Evolutionary conservation across 805 yeast genomes (phyloP), one percentile per base, ranked within the genome.

Genomic region (Diddensiella caesifluorescens): DNA sequence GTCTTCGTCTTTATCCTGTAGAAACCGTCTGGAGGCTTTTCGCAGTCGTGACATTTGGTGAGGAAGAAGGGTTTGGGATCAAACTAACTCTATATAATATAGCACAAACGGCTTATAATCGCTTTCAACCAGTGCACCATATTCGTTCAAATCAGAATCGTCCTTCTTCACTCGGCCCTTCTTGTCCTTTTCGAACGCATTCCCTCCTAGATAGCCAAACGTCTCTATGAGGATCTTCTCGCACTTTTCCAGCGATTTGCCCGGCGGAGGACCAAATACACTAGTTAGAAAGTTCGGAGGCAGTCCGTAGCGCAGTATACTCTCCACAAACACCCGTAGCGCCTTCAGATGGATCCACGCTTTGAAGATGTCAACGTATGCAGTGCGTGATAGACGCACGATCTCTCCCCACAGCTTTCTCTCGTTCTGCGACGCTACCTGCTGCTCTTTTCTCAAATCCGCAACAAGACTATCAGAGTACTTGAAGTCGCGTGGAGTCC

Each of bases 81-180:
- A 29, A 29, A 29, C 32, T 29, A 76, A 51, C 45, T 65, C 71
- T 32, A 77, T 64, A 38, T 74, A 74, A 62, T 86, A 90, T 52
- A 92, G 65, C 40, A 90, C 98, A 67, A 92, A 92, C 39, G 97
- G 97, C 66, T 90, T 95, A 62, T 90, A 90, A 45, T 90, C 97
- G 22, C 90, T 79, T 64, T 92, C 98, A 38, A 88, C 96, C 55
- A 92, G 68, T 1, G 95, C 78, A 7, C 96, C 90, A 62, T 85
- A 92, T 62, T 90, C 97, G 52, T 80, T 77, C 55, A 90, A 71
- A 35, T 77, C 79, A 26, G 63, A 54, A 59, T 81, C 86, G 54
- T 80, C 78, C 49, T 75, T 70, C 49, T 75, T 70, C 36, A 80
- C 67, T 51, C 73, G 75, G 37, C 89, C 89, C 54, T 73, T 71